Evolutionary conservation across 352 stramenopile species (phyloP), one percentile per base, ranked within the genome.

Genomic region (Phytophthora boehmeriae): DNA sequence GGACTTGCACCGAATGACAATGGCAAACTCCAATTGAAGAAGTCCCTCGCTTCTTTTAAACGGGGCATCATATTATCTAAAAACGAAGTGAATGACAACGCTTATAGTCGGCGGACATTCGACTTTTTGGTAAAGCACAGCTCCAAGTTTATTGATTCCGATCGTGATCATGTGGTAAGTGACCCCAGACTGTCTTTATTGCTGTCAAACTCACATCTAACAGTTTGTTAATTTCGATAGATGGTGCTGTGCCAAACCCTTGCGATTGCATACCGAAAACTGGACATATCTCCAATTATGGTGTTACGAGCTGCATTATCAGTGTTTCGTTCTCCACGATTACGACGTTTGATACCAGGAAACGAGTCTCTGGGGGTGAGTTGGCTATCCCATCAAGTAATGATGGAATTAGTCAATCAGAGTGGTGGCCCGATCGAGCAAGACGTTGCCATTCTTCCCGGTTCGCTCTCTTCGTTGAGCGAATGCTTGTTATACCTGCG

Each of bases 51-150:
- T 9, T 25, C 41, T 16, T 80, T 86, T 45, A 80, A 75, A 35
- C 59, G 63, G 36, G 35, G 54, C 1, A 63, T 82, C 13, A 34
- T 25, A 2, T 30, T 64, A 11, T 28, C 46, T n/a, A 62, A 77
- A 30, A 59, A 54, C 1, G 78, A 86, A 54, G 41, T 73, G 44
- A 25, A 57, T 4, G 62, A 73, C 35, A 60, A 57, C 0, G 20
- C 48, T 1, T 88, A 78, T 19, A 51, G 76, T 16, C 60, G 59
- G 11, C 71, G 68, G 5, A 83, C 75, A 1, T 51, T 88, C 13
- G 28, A 43, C n/a, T n/a, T 59, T 4, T 54, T 83, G 46, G 66
- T 77, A 20, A 73, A 66, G 23, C 53, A 61, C 46, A 72, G 72
- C 46, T 50, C 61, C 48, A 56, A 25, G 35, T 66, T 71, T 34